These are phyloP conservation scores for Manihot esculenta DNA, from an alignment of 441 rosid species.

Conservation along the genomic window DNA sequence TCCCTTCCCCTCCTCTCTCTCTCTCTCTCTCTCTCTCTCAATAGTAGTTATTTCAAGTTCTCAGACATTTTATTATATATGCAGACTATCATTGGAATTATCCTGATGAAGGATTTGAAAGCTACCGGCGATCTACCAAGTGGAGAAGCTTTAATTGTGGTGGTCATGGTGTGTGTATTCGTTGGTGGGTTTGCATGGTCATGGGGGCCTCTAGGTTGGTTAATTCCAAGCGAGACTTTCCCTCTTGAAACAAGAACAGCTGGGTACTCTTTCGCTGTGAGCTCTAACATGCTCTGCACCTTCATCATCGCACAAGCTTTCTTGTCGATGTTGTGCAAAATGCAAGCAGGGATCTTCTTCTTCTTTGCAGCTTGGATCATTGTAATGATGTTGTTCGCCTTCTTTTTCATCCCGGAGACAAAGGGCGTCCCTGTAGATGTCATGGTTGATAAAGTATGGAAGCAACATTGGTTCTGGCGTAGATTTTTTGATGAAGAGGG, in stretches of 20 bases:
- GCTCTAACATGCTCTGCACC: conserved; percentile 73
- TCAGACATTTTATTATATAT: no score
- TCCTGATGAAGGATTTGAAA: conserved; percentile 23
- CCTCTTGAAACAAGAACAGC: conserved; percentile 64
- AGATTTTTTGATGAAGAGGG: conserved; percentile 39
- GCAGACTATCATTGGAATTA: conserved; percentile 34
- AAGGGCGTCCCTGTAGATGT: conserved; percentile 58
- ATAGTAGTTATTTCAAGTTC: not conserved
- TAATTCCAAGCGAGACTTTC: conserved; percentile 65
- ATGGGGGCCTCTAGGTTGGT: conserved; percentile 54
- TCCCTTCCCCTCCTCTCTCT: no score
- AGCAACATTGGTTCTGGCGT: conserved; percentile 56
- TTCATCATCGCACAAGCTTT: conserved; percentile 67
- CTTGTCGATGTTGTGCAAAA: conserved; percentile 60
- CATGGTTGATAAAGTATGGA: conserved; percentile 63
- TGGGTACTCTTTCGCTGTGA: conserved; percentile 55
- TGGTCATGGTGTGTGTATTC: conserved; percentile 47
- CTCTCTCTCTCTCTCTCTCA: not conserved
- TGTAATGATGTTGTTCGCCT: conserved; percentile 50
- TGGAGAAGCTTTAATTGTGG: conserved; percentile 34
- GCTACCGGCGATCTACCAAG: conserved; percentile 30
- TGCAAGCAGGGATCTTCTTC: conserved; percentile 56
- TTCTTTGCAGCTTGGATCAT: conserved; percentile 67
- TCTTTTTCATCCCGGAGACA: conserved; percentile 59
- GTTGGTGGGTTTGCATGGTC: conserved; percentile 62